Percentiles rank a stretch among this genome's conserved stretches.
phyloP scores from a whole-genome alignment of 2,329 filamentous ascomycete genomes.

The Nigrospora osmanthi region DNA sequence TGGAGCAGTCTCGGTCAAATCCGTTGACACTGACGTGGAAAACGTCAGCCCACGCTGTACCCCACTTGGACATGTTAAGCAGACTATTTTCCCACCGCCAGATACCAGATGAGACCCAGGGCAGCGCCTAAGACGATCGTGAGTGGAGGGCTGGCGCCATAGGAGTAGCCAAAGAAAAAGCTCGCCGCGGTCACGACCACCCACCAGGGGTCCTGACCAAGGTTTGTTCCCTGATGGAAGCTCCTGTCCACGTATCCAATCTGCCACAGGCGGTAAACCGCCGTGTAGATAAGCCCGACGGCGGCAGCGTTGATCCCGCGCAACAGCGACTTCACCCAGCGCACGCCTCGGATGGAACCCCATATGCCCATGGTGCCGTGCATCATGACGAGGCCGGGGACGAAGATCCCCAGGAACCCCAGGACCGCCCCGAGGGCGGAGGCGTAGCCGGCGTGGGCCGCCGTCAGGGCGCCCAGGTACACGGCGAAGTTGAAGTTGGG shows the following conservation, averaged over 20 bases:
- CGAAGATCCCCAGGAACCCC: constrained; percentile 44
- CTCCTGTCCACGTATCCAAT: constrained; percentile 49
- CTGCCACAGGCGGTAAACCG: constrained; percentile 56
- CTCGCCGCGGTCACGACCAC: constrained; percentile 45
- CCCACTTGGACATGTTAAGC: too few relatives aligned
- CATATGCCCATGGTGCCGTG: constrained; percentile 49
- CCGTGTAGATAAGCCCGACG: constrained; percentile 55
- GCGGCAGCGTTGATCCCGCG: constrained; percentile 52
- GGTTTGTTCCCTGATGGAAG: constrained; percentile 38
- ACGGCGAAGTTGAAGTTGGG: constrained; percentile 49
- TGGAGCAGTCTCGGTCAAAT: too few relatives aligned
- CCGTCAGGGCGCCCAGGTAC: constrained; percentile 44
- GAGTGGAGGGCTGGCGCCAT: constrained; percentile 20
- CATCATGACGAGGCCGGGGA: constrained; percentile 38
- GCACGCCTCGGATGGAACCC: constrained; percentile 35
- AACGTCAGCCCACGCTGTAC: too few relatives aligned
- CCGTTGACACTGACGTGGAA: too few relatives aligned
- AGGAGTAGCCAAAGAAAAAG: constrained; percentile 24
- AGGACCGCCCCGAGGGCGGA: constrained; percentile 40
- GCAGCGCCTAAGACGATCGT: constrained; percentile 24
- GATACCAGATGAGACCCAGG: constrained; percentile 19
- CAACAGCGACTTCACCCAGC: constrained; percentile 39
- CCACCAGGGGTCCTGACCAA: constrained; percentile 56
- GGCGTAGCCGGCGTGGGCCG: constrained; percentile 26
- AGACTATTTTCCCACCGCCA: too few relatives aligned